Base-by-base conservation (phyloP, 495 filamentous ascomycete species). In the Cercophora samala region DNA sequence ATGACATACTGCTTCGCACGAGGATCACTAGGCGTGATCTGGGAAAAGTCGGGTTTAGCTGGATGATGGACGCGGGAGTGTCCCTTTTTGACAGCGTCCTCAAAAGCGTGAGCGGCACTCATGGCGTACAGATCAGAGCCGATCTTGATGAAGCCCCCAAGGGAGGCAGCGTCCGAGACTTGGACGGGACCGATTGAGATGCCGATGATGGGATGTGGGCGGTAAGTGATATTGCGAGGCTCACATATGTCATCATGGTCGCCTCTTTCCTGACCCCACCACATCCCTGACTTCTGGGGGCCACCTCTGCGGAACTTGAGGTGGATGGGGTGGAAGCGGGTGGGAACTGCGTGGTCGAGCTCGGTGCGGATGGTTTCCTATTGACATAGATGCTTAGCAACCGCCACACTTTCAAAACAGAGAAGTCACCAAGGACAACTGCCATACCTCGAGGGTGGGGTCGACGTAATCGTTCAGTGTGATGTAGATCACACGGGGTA, bases 21-120 rank as follows among this genome's bases (percentile, higher is more conserved):
- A 5, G 60, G 60, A 51, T 62, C 53, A 0, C 26, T 5, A 21
- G 52, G 65, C 26, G 54, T 55, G 21, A 64, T 37, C 55, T 21
- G 5, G 8, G 19, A 1, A 8, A 68, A 19, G 29, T 70, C 68
- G 1, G 58, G 64, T 13, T 23, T 17, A 15, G 68, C 68, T 18
- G 68, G 68, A 25, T 70, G 65, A 9, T 13, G 25, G n/a, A 70
- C 68, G 5, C 37, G 56, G 17, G 22, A 6, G 23, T 67, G 5
- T 18, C 11, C 21, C 1, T n/a, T 6, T 3, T 58, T 23, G 19
- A 62, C 21, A 19, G 42, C 21, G 1, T 63, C 68, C 29, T 67
- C 62, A 46, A 70, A 67, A 0, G 37, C 52, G 58, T 70, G 68
- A n/a, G 42, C 53, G 17, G 68, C 65, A 24, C 60, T 70, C 68